Evolutionary conservation across 2,329 filamentous ascomycete genomes (phyloP).

Genomic region (Exophiala bonariae): DNA sequence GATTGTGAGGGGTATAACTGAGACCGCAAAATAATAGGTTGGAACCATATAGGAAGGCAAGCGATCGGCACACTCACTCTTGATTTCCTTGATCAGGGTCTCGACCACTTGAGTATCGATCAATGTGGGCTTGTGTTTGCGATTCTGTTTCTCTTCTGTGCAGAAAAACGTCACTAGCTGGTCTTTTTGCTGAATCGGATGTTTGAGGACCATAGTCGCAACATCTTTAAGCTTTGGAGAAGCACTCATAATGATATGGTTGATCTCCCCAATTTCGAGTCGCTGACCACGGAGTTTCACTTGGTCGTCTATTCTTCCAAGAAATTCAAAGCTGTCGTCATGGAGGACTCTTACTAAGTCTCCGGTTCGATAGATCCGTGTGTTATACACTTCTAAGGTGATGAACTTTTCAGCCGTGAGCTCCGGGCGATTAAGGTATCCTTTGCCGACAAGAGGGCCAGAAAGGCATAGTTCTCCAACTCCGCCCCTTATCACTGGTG

Average conservation of each 20-base stretch:
- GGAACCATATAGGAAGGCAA: slow-evolving; percentile 90
- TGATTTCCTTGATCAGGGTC: slow-evolving; percentile 48
- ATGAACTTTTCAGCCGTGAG: slow-evolving; percentile 78
- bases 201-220: slow-evolving; percentile 73
- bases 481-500: slow-evolving; percentile 72
- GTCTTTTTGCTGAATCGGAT: slow-evolving; percentile 72
- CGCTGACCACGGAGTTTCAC: slow-evolving; percentile 88
- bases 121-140: slow-evolving; percentile 20
- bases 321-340: slow-evolving; percentile 81
- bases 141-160: slow-evolving; percentile 25
- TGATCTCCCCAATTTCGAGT: slow-evolving; percentile 88
- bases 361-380: slow-evolving; percentile 80
- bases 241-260: slow-evolving; percentile 71
- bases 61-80: slow-evolving; percentile 64
- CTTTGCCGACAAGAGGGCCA: slow-evolving; percentile 82
- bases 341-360: slow-evolving; percentile 81
- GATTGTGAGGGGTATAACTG: slow-evolving; percentile 73
- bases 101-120: slow-evolving; percentile 42
- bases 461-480: slow-evolving; percentile 88
- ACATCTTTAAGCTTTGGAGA: slow-evolving; percentile 64
- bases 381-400: slow-evolving; percentile 54
- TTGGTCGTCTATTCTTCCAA: slow-evolving; percentile 86
- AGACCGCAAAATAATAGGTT: slow-evolving; percentile 73
- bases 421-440: slow-evolving; percentile 79
- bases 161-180: slow-evolving; percentile 76